A percentile compares a stretch with the other conserved stretches of the same genome.
Evolutionary conservation across 176 grass and related monocot genomes (phyloP).

Genomic region (Oryza brachyantha): DNA sequence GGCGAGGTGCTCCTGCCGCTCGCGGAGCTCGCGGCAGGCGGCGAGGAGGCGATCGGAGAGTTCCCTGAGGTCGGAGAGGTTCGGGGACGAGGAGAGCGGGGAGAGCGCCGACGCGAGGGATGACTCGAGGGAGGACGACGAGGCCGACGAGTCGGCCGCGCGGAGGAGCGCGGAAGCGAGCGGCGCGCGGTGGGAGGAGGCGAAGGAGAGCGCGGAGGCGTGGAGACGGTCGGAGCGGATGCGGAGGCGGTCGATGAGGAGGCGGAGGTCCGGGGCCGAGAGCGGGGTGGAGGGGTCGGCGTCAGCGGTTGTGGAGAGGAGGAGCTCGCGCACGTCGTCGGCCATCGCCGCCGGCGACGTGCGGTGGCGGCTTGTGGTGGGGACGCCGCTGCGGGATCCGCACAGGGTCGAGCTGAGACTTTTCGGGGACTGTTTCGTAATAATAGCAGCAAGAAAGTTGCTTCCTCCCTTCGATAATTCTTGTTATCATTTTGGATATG

Average conservation of each 20-base stretch:
- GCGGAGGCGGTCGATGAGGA: conserved; percentile 90
- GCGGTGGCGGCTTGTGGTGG: background rate
- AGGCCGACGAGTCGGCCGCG: conserved; percentile 38
- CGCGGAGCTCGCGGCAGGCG: conserved; percentile 56
- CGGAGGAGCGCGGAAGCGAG: conserved; percentile 58
- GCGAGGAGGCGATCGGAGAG: conserved; percentile 59
- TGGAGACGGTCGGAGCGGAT: conserved; percentile 73
- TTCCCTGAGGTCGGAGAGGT: conserved; percentile 61
- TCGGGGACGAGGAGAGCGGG: conserved; percentile 57
- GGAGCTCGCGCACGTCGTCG: conserved; percentile 81
- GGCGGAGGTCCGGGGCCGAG: conserved; percentile 86
- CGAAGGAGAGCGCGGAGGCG: conserved; percentile 67
- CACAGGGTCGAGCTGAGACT: background rate
- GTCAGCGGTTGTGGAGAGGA: conserved; percentile 65
- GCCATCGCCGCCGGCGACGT: conserved; percentile 29
- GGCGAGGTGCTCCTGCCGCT: conserved; percentile 67
- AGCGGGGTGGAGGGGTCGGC: conserved; percentile 83
- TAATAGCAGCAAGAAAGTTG: too few relatives aligned
- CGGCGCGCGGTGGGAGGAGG: conserved; percentile 52
- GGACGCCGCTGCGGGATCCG: conserved; percentile 1
- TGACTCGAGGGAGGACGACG: conserved; percentile 35
- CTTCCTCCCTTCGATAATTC: too few relatives aligned
- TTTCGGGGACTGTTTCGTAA: too few relatives aligned
- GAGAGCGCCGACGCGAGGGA: conserved; percentile 54
- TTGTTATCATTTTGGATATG: too few relatives aligned